Evolutionary conservation across 1,284 basidiomycete species (phyloP), one percentile per base, ranked within the genome.

Genomic region (Naganishia cerealis): DNA sequence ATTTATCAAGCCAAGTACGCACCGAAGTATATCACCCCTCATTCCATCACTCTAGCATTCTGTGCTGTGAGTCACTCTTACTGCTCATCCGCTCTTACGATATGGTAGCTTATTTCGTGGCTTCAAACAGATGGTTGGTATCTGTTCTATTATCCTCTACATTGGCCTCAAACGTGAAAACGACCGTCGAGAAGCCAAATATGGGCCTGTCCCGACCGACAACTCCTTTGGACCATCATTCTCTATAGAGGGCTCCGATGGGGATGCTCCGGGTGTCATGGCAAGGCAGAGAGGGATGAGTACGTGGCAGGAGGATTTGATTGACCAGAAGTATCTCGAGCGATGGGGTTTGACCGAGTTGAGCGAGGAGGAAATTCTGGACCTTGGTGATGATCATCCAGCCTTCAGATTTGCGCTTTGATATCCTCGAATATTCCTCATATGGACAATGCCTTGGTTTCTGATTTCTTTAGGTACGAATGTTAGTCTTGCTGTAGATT

Each of bases 221-320:
- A 24, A 36, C 18, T 46, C 40, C 3, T 18, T 29, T 9, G 48
- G 42, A 12, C 94, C 80, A 80, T 90, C 62, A 89, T 18, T 46
- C 9, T 33, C 29, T 6, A 21, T 42, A 13, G 61, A 42, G 26
- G 39, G 53, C 36, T 39, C 3, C 89, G 13, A 89, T 88, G 54
- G 87, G 86, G 75, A 10, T 24, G 21, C n/a, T 24, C 38, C 90
- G 91, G 73, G 86, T 90, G 46, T 87, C 85, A 71, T 87, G 89
- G 72, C 90, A 90, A 48, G 16, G 46, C 81, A 78, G 80, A 87
- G 36, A 90, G 92, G 86, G 90, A 72, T 62, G 40, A 50, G n/a
- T 18, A 18, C 55, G 29, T 38, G 65, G 38, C 16, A 65, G 53
- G 66, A 73, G 48, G 75, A 77, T 39, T 68, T 72, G 63, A 75